These are phyloP conservation scores for Coccomyxa sp. DNA, from an alignment of 139 green algal genomes.

Conservation along the genomic window DNA sequence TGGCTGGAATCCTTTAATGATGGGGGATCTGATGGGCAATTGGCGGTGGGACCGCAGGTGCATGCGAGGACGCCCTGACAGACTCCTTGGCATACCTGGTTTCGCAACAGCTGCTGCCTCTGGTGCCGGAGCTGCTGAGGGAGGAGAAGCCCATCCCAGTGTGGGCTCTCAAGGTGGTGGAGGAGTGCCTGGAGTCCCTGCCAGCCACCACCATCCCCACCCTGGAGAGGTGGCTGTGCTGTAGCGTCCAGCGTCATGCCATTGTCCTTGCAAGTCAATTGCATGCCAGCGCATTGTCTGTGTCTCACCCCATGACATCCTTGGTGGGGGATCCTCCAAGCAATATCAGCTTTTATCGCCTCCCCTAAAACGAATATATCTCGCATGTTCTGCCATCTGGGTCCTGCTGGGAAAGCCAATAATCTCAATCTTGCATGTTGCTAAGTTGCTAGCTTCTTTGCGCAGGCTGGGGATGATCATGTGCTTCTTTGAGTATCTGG, in stretches of 20 bases:
- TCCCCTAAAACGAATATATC: not conserved
- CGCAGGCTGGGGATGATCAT: slow-evolving; percentile 54
- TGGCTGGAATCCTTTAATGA: too few relatives aligned
- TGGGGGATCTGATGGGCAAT: too few relatives aligned
- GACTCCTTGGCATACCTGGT: too few relatives aligned
- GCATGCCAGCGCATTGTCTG: not conserved
- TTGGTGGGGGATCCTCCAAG: not conserved
- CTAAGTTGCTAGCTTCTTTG: not conserved
- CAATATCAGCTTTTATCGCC: not conserved
- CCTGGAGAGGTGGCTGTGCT: not conserved
- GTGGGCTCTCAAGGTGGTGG: slow-evolving; percentile 84
- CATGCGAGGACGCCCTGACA: too few relatives aligned
- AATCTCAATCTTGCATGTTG: not conserved
- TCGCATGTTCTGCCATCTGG: not conserved
- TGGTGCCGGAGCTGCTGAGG: slow-evolving; percentile 70
- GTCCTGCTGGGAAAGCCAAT: too few relatives aligned
- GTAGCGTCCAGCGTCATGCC: not conserved
- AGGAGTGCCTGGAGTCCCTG: slow-evolving; percentile 33
- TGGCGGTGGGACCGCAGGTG: too few relatives aligned
- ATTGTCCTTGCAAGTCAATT: not conserved
- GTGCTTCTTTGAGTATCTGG: slow-evolving; percentile 84
- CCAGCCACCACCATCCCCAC: slow-evolving; percentile 1
- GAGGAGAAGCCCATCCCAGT: slow-evolving; percentile 88
- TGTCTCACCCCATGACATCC: not conserved
- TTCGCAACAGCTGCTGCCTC: slow-evolving; percentile 43